phyloP scores from a whole-genome alignment of 441 rosid species.

The Corymbia citriodora region DNA sequence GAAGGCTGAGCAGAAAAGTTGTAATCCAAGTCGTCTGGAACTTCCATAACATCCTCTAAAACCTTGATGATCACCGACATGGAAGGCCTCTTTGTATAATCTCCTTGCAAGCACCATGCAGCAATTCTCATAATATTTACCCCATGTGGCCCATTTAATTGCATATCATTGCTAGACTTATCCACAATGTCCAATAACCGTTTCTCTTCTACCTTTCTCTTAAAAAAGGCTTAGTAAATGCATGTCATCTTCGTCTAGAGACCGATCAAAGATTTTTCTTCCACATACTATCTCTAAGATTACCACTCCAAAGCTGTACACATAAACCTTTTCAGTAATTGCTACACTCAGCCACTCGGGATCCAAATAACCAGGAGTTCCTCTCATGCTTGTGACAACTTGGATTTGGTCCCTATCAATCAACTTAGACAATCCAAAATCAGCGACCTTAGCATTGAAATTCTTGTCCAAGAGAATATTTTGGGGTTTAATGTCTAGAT shows the following conservation, averaged over 20 bases:
- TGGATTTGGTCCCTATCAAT: background rate
- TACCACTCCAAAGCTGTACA: background rate
- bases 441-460: background rate
- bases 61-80: background rate
- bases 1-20: background rate
- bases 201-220: background rate
- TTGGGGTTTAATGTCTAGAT: background rate
- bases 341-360: background rate
- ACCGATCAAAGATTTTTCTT: background rate
- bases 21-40: background rate
- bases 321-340: background rate
- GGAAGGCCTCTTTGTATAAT: background rate
- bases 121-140: background rate
- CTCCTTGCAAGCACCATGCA: background rate
- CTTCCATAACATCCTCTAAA: background rate
- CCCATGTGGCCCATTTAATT: background rate
- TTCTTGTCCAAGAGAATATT: background rate
- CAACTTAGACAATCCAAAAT: background rate
- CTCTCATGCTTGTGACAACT: background rate
- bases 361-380: background rate
- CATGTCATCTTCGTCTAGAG: background rate
- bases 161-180: background rate
- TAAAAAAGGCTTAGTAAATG: background rate
- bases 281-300: conserved; percentile 1
- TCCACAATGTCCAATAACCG: background rate